Conservation (phyloP, 2,329 filamentous ascomycete species). For the Fusarium equiseti region DNA sequence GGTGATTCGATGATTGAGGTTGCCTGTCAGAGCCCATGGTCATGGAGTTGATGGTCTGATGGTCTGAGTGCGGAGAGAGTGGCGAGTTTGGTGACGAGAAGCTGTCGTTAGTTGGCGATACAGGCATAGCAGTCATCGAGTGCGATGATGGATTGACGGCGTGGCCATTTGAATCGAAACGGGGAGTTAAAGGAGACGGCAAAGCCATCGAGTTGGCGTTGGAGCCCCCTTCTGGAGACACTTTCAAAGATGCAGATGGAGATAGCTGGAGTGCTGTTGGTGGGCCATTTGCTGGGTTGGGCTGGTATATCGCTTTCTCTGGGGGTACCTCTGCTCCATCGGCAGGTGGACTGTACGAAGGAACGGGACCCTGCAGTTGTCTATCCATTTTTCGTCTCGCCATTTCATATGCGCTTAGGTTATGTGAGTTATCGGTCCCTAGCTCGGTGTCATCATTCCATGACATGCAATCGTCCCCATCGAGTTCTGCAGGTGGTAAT, state of each 20-base stretch:
- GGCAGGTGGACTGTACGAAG: slow-evolving; percentile 61
- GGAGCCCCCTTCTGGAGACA: slow-evolving; percentile 35
- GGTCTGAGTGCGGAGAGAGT: slow-evolving; percentile 22
- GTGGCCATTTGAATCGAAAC: slow-evolving; percentile 58
- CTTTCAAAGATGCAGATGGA: slow-evolving; percentile 36
- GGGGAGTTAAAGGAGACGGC: slow-evolving; percentile 61
- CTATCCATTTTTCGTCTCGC: slow-evolving; percentile 64
- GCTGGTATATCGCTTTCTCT: slow-evolving; percentile 49
- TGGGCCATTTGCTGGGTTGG: slow-evolving; percentile 34
- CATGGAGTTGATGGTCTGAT: slow-evolving; percentile 23
- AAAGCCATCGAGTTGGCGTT: slow-evolving; percentile 54
- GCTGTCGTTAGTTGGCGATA: slow-evolving; percentile 29
- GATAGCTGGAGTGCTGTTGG: slow-evolving; percentile 34
- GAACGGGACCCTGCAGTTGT: slow-evolving; percentile 63
- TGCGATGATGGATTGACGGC: slow-evolving; percentile 58
- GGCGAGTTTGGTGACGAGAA: slow-evolving; percentile 36
- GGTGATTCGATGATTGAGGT: slow-evolving; percentile 2
- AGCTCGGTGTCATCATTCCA: slow-evolving; percentile 57
- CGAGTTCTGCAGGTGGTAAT: slow-evolving; percentile 62
- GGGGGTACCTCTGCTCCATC: slow-evolving; percentile 44
- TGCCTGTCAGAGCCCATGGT: slow-evolving; percentile 22
- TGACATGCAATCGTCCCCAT: slow-evolving; percentile 56
- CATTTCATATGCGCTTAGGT: slow-evolving; percentile 63
- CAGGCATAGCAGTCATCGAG: slow-evolving; percentile 50
- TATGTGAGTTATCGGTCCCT: slow-evolving; percentile 55